Evolutionary conservation across 1,284 basidiomycete genomes (phyloP).

Genomic region (Ustilago nuda): DNA sequence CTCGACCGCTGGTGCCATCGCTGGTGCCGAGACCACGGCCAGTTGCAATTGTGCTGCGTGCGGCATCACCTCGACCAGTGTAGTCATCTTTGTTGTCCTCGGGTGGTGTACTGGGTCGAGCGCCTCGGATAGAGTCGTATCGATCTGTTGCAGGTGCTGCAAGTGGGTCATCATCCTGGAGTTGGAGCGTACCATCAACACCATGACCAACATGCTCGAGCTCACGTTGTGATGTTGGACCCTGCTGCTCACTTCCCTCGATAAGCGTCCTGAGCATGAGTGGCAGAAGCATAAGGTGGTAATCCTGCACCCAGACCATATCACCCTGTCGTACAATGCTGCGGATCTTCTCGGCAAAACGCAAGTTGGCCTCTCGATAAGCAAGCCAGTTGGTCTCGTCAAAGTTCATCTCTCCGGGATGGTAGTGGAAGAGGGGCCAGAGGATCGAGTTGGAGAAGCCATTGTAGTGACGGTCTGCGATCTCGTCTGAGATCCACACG

Average conservation of each 20-base stretch:
- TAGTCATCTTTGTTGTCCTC: conserved; percentile 21
- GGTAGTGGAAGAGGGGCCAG: conserved; percentile 99
- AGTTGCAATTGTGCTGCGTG: conserved; percentile 26
- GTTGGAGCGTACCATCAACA: conserved; percentile 60
- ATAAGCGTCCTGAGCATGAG: conserved; percentile 90
- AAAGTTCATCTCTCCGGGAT: conserved; percentile 86
- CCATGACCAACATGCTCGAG: conserved; percentile 63
- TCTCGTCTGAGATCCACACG: conserved; percentile 95
- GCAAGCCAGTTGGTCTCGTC: conserved; percentile 98
- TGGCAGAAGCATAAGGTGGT: conserved; percentile 88
- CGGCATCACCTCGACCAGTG: conserved; percentile 20
- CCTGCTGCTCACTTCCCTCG: conserved; percentile 73
- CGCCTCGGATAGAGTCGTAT: conserved; percentile 14
- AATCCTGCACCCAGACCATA: conserved; percentile 89
- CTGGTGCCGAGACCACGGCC: conserved; percentile 53
- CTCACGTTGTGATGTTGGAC: conserved; percentile 68
- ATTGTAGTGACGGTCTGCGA: conserved; percentile 98
- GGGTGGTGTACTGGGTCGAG: conserved; percentile 24
- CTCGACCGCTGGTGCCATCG: conserved; percentile 59
- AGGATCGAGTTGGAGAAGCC: conserved; percentile 98
- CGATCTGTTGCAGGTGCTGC: conserved; percentile 46
- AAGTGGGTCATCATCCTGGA: conserved; percentile 55
- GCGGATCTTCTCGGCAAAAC: conserved; percentile 89
- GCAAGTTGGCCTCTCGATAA: conserved; percentile 94
- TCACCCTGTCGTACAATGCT: conserved; percentile 79